A percentile compares a stretch with the other conserved stretches of the same genome.
These are phyloP conservation scores for Purpureocillium takamizusanense DNA, from an alignment of 2,329 filamentous ascomycete genomes.

Conservation along the genomic window DNA sequence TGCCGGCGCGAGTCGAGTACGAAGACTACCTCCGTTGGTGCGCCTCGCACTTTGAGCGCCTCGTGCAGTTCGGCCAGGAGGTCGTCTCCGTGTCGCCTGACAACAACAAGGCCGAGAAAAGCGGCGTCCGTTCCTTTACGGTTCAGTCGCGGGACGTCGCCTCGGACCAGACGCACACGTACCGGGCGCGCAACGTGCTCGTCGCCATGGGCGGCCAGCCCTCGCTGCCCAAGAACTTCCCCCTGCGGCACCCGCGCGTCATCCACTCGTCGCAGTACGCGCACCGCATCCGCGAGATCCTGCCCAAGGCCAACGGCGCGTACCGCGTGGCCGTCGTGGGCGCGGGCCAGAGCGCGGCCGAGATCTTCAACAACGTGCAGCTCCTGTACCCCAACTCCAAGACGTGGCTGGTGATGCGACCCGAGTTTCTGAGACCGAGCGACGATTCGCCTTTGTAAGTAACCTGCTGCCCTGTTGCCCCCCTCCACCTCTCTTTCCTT, in stretches of 20 bases:
- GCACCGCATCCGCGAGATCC: constrained; percentile 49
- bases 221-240: constrained; percentile 62
- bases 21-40: constrained; percentile 96
- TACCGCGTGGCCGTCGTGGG: constrained; percentile 80
- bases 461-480: no score
- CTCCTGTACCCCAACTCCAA: constrained; percentile 71
- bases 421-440: constrained; percentile 75
- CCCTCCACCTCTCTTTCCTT: no score
- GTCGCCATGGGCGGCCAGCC: constrained; percentile 52
- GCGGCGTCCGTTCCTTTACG: constrained; percentile 54
- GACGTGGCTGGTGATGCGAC: constrained; percentile 72
- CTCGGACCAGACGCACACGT: constrained; percentile 43
- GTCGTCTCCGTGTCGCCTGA: constrained; percentile 63
- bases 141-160: constrained; percentile 56
- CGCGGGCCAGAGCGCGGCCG: constrained; percentile 84
- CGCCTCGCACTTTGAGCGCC: constrained; percentile 64
- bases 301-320: constrained; percentile 43
- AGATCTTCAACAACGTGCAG: constrained; percentile 89
- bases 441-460: constrained; percentile 93
- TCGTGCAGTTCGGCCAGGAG: constrained; percentile 69
- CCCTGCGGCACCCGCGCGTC: constrained; percentile 60
- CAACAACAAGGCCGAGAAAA: constrained; percentile 23
- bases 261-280: constrained; percentile 87
- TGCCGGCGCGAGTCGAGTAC: constrained; percentile 79
- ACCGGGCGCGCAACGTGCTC: constrained; percentile 56